Evolutionary conservation across 148 eudicot genomes (phyloP), one percentile per base, ranked within the genome.

Genomic region (Mesembryanthemum crystallinum): DNA sequence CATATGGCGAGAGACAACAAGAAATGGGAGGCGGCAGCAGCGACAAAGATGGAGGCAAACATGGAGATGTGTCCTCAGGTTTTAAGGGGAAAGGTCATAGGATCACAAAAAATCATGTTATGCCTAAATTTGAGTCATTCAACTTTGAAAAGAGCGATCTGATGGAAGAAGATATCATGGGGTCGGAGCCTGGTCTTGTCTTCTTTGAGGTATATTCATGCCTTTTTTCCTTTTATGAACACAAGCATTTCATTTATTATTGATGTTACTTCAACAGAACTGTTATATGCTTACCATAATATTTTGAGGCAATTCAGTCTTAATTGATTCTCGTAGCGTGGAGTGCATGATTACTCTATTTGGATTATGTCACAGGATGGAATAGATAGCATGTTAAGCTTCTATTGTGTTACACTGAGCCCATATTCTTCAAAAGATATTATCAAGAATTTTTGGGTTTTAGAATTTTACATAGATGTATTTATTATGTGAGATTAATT

Each of bases 91-190:
- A 67, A 72, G 52, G 77, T 51, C 60, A 64, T 59, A 83, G 79
- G 73, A 77, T 82, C n/a, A 61, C 33, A 49, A 42, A 73, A 54
- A 76, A 75, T 78, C 76, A 81, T 69, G 57, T 28, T 51, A 76
- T 96, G 82, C 99, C 99, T 3, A 92, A 76, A 77, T 91, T 87
- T 77, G 99, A 96, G 83, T 84, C 97, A 25, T 96, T 88, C 79
- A 85, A 96, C 80, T 87, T 96, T 63, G 79, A 77, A 72, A 88
- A 69, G 51, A 89, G 97, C 83, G 99, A 96, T 82, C 80, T 96
- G 76, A 92, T 96, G 98, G 99, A 92, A 86, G 97, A 96, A 76
- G 99, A 96, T 88, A 70, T 84, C 69, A 91, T 96, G 98, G 89
- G 87, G 24, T 73, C 86, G 88, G 98, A 96, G 76, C 93, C 94